phyloP scores from a whole-genome alignment of 192 early-diverging fungal genomes.

The Backusella morwellensis region DNA sequence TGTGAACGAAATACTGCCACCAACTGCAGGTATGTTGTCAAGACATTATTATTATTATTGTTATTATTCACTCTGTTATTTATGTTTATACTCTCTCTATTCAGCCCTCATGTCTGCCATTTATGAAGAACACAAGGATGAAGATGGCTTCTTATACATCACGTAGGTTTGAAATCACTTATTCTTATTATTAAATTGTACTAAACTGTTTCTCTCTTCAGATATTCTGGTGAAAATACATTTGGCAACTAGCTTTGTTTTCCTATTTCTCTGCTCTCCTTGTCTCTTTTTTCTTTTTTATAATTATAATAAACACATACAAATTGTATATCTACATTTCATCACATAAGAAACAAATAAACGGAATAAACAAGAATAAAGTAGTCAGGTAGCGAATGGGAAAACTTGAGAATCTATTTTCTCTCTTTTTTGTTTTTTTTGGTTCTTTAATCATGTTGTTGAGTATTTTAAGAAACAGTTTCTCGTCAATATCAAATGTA shows the following conservation, averaged over 20 bases:
- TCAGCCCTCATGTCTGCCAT: slow-evolving; percentile 84
- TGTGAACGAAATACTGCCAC: slow-evolving; percentile 95
- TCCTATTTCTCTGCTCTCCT: slow-evolving; percentile 2
- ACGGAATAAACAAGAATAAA: background rate
- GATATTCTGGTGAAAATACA: slow-evolving; percentile 86
- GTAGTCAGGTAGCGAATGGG: too few species aligned
- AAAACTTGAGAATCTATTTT: too few species aligned
- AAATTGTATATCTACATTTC: background rate
- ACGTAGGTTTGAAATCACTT: slow-evolving; percentile 49
- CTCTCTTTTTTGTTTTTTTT: background rate
- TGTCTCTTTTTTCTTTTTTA: background rate
- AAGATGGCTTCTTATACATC: slow-evolving; percentile 97
- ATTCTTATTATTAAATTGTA: background rate
- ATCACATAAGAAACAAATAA: background rate
- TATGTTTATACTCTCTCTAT: slow-evolving; percentile 1
- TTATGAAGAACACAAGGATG: slow-evolving; percentile 97
- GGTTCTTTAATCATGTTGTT: background rate
- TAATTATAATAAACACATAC: background rate
- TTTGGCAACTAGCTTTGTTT: slow-evolving; percentile 52
- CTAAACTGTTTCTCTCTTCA: slow-evolving; percentile 13
- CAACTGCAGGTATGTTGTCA: slow-evolving; percentile 61
- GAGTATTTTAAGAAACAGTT: background rate
- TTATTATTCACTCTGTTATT: background rate
- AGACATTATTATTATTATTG: background rate
- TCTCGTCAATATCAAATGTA: background rate